Evolutionary conservation across 805 yeast genomes (phyloP), one percentile per base, ranked within the genome.

Genomic region (Cyberlindnera nakhonratchasimensis): DNA sequence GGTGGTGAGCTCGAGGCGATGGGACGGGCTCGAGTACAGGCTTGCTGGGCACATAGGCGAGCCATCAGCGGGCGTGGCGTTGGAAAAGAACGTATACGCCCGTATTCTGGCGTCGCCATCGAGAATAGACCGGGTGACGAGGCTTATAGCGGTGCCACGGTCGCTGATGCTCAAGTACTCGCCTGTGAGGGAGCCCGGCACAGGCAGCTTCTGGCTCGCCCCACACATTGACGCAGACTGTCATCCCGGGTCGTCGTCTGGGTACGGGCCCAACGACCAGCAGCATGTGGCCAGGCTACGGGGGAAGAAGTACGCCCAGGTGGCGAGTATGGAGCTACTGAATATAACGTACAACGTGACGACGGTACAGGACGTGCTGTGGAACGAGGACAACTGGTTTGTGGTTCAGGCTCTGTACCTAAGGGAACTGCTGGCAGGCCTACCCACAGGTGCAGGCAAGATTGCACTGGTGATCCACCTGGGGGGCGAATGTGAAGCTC

Each of bases 81-180:
- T 26, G 16, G 11, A n/a, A 18, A 24, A 37, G n/a, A 34, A 43
- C 29, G 17, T 31, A 2, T 31, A 30, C 19, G 46, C 46, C 3
- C 35, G 46, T 1, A 18, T 39, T n/a, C 50, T 77, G 8, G 57
- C 69, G 0, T 65, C 78, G 0, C 75, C 77, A 2, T 57, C 68
- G 13, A 59, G 81, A 46, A 58, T 59, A 50, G 75, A 73, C 13
- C 51, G 63, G 11, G 29, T 57, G 0, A 54, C 71, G 0, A 57
- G 70, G 64, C 25, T 30, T 54, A 11, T 56, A 42, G 24, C 44
- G 43, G 20, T 51, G 14, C 52, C 51, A 17, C 31, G 46, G 17
- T 39, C 21, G 11, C 10, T 43, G 1, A 23, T 45, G 31, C 22
- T 45, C n/a, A 46, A 18, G 29, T 39, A 42, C 31, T 49, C 47